phyloP scores from a whole-genome alignment of 2,329 filamentous ascomycete genomes.

The Diaporthe humulicola region DNA sequence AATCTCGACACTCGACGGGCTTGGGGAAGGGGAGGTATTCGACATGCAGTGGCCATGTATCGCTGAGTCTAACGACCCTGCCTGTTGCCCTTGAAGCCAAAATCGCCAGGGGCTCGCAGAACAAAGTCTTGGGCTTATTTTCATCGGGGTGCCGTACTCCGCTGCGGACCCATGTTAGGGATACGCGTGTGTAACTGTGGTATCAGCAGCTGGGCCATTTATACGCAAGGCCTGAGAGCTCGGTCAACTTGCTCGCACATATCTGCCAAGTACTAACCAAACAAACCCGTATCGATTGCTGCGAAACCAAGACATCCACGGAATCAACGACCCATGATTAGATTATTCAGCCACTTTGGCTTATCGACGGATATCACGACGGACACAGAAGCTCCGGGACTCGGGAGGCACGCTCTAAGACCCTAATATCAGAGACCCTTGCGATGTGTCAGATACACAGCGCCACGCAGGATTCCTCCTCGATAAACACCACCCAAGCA shows the following conservation, averaged over 20 bases:
- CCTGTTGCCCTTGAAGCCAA: background rate
- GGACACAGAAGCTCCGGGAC: slow-evolving; percentile 6
- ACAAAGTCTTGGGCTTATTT: background rate
- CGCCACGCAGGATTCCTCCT: background rate
- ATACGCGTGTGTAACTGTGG: background rate
- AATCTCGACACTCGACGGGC: background rate
- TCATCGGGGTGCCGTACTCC: background rate
- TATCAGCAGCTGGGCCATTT: background rate
- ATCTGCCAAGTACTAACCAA: background rate
- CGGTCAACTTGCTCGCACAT: background rate
- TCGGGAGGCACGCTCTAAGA: slow-evolving; percentile 9
- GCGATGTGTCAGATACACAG: slow-evolving; percentile 15
- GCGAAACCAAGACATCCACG: background rate
- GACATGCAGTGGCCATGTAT: background rate
- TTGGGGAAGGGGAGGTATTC: background rate
- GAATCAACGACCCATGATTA: background rate
- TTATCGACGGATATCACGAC: background rate
- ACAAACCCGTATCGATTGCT: background rate
- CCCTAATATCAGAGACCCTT: slow-evolving; percentile 16
- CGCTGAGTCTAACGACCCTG: background rate
- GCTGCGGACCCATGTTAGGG: background rate
- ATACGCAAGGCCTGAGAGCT: background rate
- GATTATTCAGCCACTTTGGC: background rate
- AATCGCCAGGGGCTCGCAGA: background rate
- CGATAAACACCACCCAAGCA: background rate